Evolutionary conservation across 257 asterid species (phyloP).

Genomic region (Solanum dulcamara): DNA sequence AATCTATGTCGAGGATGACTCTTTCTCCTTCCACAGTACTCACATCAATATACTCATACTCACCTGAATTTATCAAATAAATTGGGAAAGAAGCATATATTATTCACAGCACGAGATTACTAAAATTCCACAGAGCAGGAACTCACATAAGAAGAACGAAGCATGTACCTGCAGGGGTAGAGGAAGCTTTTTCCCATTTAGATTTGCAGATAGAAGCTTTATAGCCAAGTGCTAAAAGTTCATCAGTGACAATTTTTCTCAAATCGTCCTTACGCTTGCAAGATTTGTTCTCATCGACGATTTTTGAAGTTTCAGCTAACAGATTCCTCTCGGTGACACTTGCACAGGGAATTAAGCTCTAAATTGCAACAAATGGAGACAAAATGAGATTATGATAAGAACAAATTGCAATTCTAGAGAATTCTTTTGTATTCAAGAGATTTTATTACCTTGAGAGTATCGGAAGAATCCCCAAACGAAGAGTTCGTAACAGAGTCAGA

Average conservation of each 20-base stretch:
- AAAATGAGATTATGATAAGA: background rate
- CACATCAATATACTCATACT: conserved; percentile 83
- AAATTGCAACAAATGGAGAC: background rate
- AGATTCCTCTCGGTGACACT: conserved; percentile 64
- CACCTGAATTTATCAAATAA: conserved; percentile 26
- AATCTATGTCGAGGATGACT: conserved; percentile 61
- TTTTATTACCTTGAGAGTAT: conserved; percentile 48
- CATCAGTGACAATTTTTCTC: conserved; percentile 54
- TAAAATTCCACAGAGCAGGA: background rate
- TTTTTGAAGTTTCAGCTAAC: conserved; percentile 62
- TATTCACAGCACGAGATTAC: background rate
- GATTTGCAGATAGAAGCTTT: conserved; percentile 75
- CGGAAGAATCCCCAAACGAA: conserved; percentile 49
- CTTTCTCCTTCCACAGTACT: conserved; percentile 40
- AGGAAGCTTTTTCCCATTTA: conserved; percentile 72
- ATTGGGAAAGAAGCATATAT: background rate
- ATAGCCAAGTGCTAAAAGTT: conserved; percentile 48
- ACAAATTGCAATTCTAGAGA: background rate
- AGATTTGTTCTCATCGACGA: conserved; percentile 60
- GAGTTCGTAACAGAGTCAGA: conserved; percentile 37
- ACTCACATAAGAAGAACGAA: background rate
- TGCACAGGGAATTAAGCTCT: conserved; percentile 73
- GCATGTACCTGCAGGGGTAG: conserved; percentile 67
- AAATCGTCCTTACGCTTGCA: conserved; percentile 54
- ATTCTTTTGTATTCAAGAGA: background rate